Base-by-base conservation (phyloP, 805 yeast genomes). In the Saccharomyces eubayanus region DNA sequence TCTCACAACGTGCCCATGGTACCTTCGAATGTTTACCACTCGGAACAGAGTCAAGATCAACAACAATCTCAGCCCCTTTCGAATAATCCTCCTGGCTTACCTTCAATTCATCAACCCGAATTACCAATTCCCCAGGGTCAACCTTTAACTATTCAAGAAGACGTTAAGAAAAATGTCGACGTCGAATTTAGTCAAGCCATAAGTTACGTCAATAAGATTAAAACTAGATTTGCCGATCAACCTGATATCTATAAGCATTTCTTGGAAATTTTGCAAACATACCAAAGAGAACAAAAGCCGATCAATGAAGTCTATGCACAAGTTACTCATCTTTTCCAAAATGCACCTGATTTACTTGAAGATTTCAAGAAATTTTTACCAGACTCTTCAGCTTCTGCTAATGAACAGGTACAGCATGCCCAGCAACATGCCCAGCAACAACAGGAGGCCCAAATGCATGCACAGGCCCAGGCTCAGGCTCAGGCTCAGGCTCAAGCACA, bases 121-220 rank as follows among this genome's bases (percentile, higher is more conserved):
- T 29, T 31, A 12, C 50, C 55, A 47, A 21, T 36, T 12, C 46
- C 55, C 43, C 60, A 50, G 27, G 53, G 46, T 31, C 59, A 51
- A 49, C 52, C 41, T 41, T 50, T 46, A 29, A 12, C 47, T 10
- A 31, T 41, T 6, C 56, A 45, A 24, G 47, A 48, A 36, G 47
- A 48, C 9, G 47, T 36, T 28, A 61, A 63, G 48, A 66, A 61
- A 50, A 58, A 75, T 28, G 82, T 80, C 1, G 97, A 95, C 49
- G 92, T 90, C 16, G 98, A 94, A 72, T 92, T 94, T 75, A 91
- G 92, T 68, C 97, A 94, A 69, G 99, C 99, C 20, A 94, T 94
- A 58, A 86, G 85, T 61, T 94, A 94, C 65, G 99, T 94, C 56
- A 94, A 94, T 74, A 90, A 91, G 72, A 94, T 94, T 67, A 95